Percentiles rank a stretch among this genome's conserved stretches.
Conservation (phyloP, 2,329 filamentous ascomycete genomes). For the Amesomyces nigricolor region DNA sequence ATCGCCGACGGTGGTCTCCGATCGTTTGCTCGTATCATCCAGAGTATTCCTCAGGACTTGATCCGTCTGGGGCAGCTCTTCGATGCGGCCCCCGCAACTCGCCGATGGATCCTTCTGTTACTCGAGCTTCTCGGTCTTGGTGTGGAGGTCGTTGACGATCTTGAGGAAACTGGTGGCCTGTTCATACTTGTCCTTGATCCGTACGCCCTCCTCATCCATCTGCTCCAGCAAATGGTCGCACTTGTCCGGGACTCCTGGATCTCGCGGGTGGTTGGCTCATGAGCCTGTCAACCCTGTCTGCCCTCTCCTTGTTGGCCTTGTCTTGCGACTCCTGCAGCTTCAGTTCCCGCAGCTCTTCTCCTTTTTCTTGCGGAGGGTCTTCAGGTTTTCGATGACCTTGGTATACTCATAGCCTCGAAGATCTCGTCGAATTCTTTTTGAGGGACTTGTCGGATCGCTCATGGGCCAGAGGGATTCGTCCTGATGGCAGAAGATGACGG, state of each 20-base stretch:
- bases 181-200: conserved; percentile 60
- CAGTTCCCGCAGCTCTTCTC: conserved; percentile 64
- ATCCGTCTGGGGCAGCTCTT: conserved; percentile 74
- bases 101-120: conserved; percentile 62
- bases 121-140: conserved; percentile 68
- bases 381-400: conserved; percentile 94
- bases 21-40: conserved; percentile 70
- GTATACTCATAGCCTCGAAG: conserved; percentile 94
- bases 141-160: conserved; percentile 68
- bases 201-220: conserved; percentile 47
- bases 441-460: conserved; percentile 76
- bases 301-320: conserved; percentile 79
- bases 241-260: conserved; percentile 58
- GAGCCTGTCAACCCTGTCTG: conserved; percentile 63
- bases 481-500: conserved; percentile 97
- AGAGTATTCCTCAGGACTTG: conserved; percentile 66
- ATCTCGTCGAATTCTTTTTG: conserved; percentile 97
- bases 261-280: conserved; percentile 53
- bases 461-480: conserved; percentile 97
- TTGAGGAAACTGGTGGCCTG: conserved; percentile 68
- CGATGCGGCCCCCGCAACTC: conserved; percentile 66
- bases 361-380: conserved; percentile 75
- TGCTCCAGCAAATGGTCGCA: conserved; percentile 53
- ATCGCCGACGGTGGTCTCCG: conserved; percentile 55
- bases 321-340: conserved; percentile 71